A percentile compares a stretch with the other conserved stretches of the same genome.
These are phyloP conservation scores for Colletotrichum melonis DNA, from an alignment of 2,329 filamentous ascomycete genomes.

Conservation along the genomic window DNA sequence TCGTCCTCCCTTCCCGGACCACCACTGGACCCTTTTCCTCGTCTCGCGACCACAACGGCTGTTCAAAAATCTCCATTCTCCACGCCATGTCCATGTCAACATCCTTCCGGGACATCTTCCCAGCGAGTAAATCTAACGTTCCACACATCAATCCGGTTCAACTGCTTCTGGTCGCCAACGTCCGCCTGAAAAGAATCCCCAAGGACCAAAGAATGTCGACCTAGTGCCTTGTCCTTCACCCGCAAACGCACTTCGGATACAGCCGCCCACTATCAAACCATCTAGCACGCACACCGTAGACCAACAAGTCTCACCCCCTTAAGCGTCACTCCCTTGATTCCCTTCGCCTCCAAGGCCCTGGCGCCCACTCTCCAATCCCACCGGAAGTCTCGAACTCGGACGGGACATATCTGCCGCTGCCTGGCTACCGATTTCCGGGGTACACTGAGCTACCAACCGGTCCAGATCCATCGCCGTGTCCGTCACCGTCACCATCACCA, in stretches of 20 bases:
- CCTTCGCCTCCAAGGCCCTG: neutral
- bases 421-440: neutral
- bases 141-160: constrained; percentile 3
- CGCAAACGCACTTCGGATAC: neutral
- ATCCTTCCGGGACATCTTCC: neutral
- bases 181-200: neutral
- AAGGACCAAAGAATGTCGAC: neutral
- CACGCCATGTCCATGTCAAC: constrained; percentile 12
- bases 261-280: neutral
- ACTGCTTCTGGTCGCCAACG: neutral
- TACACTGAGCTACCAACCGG: neutral
- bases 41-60: neutral
- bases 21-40: neutral
- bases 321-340: neutral
- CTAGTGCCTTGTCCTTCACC: neutral
- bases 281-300: neutral
- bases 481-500: neutral
- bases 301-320: neutral
- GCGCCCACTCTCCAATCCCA: neutral
- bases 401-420: neutral
- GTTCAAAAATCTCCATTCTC: constrained; percentile 23
- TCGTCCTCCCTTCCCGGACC: neutral
- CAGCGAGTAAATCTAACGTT: constrained; percentile 17
- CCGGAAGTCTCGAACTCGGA: neutral
- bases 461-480: too few relatives aligned